These are phyloP conservation scores for Sonneratia alba DNA, from an alignment of 345 rosid species.

Conservation along the genomic window DNA sequence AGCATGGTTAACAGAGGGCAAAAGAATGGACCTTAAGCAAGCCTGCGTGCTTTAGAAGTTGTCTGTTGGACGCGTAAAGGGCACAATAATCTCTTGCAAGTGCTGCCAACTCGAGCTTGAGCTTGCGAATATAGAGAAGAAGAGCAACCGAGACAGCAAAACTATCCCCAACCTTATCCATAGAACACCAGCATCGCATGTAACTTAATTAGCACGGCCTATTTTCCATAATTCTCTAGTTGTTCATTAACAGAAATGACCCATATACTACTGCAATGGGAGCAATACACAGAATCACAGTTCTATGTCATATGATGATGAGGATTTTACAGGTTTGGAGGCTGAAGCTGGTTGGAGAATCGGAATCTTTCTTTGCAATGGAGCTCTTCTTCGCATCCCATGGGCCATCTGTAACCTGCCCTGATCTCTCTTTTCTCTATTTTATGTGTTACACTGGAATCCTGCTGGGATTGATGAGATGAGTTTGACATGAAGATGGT, in stretches of 20 bases:
- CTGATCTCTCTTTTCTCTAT: neutral
- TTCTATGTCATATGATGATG: neutral
- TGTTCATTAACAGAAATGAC: neutral
- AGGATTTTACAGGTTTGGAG: conserved; percentile 41
- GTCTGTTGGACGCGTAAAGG: conserved; percentile 31
- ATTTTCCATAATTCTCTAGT: neutral
- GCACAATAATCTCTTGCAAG: conserved; percentile 29
- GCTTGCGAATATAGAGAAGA: conserved; percentile 35
- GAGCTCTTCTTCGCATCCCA: neutral
- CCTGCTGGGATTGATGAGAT: neutral
- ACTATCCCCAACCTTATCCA: conserved; percentile 34
- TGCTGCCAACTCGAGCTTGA: conserved; percentile 50
- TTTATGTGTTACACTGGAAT: neutral
- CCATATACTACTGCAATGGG: neutral
- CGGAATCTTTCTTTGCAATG: conserved; percentile 30
- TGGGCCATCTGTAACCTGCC: neutral
- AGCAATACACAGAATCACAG: neutral
- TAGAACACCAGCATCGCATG: conserved; percentile 2
- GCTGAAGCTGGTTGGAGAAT: conserved; percentile 29
- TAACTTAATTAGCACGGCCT: neutral
- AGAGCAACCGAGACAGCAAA: conserved; percentile 34
- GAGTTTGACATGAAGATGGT: neutral
- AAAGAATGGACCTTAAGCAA: conserved; percentile 37
- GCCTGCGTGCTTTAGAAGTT: conserved; percentile 21
- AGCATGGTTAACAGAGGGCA: neutral